Base-by-base conservation (phyloP, 78 protist species). In the Abeoforma whisleri region DNA sequence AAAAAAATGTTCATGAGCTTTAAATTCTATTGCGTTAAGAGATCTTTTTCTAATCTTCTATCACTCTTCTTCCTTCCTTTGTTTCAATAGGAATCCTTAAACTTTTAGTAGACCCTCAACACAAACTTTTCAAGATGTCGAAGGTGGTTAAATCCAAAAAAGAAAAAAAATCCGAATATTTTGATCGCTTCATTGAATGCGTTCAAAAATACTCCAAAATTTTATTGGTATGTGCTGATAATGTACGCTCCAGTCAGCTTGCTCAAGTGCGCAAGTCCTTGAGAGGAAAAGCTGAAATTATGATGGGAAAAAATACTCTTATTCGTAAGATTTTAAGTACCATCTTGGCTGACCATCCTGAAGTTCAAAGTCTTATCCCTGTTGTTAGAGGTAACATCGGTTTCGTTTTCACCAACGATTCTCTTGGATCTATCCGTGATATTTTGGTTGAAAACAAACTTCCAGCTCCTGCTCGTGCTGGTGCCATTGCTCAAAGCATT, bases 291-390 rank as follows among this genome's bases (percentile, higher is more conserved):
- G 99, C 97, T 35, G 93, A 57, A 72, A 31, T 97, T 12, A 90
- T 97, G 81, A 91, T 94, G 95, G 99, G 99, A 35, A 97, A 97
- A 94, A 98, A 97, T 94, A 94, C 99, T 62, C 88, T 95, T 92
- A 89, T 97, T 80, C 92, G 94, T 87, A 91, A 91, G 85, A 91
- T 81, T 35, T 72, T 94, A 76, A 87, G 93, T 62, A 90, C 68
- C 72, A 28, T 83, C 37, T 32, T 76, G 23, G 91, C 70, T n/a
- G 68, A 87, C 83, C 85, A 74, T 90, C 90, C 92, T 76, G 85
- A 81, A 5, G 36, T 94, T 68, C 90, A 85, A 83, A 30, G 70
- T 37, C 89, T 97, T 12, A 30, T 93, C 39, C 87, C 91, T 36
- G 75, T 57, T 85, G 32, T 96, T 80, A 85, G 70, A 69, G 83